These are phyloP conservation scores for Russula ochroleuca DNA, from an alignment of 768 basidiomycete genomes.

Conservation along the genomic window DNA sequence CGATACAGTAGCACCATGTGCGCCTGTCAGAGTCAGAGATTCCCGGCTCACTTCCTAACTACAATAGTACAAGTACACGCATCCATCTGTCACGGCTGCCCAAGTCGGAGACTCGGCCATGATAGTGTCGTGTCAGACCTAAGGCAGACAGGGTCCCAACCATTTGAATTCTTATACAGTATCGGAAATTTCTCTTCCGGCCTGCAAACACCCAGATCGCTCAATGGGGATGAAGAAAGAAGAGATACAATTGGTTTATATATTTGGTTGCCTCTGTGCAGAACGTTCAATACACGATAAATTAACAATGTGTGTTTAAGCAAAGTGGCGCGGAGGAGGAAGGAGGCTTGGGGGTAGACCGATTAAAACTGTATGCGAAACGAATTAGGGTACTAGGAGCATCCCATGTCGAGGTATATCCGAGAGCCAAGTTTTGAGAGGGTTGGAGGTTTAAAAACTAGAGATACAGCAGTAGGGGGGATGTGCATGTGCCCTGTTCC, in stretches of 20 bases:
- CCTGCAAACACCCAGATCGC: background rate
- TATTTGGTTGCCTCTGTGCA: slow-evolving; percentile 11
- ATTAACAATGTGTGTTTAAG: slow-evolving; percentile 13
- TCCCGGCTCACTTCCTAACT: too few relatives aligned
- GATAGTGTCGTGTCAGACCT: too few relatives aligned
- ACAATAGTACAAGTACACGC: background rate
- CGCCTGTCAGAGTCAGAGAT: background rate
- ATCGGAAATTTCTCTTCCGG: background rate
- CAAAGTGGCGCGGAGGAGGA: background rate
- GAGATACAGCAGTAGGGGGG: slow-evolving; percentile 21
- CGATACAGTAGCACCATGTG: background rate
- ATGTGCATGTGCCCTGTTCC: slow-evolving; percentile 22
- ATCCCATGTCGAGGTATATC: slow-evolving; percentile 16
- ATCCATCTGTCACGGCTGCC: background rate
- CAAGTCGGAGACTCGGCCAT: too few relatives aligned
- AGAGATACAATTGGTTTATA: slow-evolving; percentile 19
- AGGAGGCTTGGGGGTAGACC: background rate
- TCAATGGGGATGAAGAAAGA: background rate
- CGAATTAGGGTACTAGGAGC: slow-evolving; percentile 14
- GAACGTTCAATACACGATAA: slow-evolving; percentile 23
- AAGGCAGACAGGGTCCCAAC: too few relatives aligned
- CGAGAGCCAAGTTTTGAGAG: slow-evolving; percentile 4
- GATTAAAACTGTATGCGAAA: slow-evolving; percentile 11
- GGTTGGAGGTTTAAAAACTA: slow-evolving; percentile 2
- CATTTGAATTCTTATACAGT: background rate